Base-by-base conservation (phyloP, 169 alveolate genomes). In the Cytauxzoon felis region DNA sequence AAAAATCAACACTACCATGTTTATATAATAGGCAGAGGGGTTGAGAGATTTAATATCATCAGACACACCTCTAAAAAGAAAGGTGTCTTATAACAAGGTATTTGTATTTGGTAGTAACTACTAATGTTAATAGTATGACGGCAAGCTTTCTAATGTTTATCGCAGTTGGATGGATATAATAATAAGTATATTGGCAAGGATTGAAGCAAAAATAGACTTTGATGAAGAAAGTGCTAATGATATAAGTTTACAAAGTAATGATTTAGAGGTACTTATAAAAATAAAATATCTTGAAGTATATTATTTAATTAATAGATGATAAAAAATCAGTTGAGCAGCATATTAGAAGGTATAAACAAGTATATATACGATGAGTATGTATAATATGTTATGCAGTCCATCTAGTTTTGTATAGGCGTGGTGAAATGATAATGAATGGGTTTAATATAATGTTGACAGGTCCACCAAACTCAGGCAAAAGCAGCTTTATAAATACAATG, bases 381-480 rank as follows among this genome's bases (percentile, higher is more conserved):
- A n/a, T n/a, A n/a, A n/a, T n/a, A n/a, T n/a, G n/a, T n/a, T n/a
- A n/a, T n/a, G n/a, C n/a, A n/a, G n/a, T n/a, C n/a, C n/a, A n/a
- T n/a, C n/a, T n/a, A n/a, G n/a, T n/a, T n/a, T n/a, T n/a, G n/a
- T n/a, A n/a, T n/a, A n/a, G n/a, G n/a, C n/a, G n/a, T n/a, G 64
- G 68, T 3, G 86, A 76, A 65, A 36, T 57, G 8, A 23, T 85
- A 41, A 45, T 47, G 34, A 57, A 24, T 34, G 78, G 83, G 16
- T 36, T 49, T 0, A 73, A 68, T 56, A 62, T 85, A 1, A 50
- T 72, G 8, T 27, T 85, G 9, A 49, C 80, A 26, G 91, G 91
- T 19, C 72, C 87, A 19, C 84, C 87, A 1, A 85, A 85, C 76
- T 61, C 91, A 5, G 91, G 91, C 33, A 85, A 85, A 34, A 85